Evolutionary conservation across 2,329 filamentous ascomycete genomes (phyloP).

Genomic region (Ampelomyces quisqualis): DNA sequence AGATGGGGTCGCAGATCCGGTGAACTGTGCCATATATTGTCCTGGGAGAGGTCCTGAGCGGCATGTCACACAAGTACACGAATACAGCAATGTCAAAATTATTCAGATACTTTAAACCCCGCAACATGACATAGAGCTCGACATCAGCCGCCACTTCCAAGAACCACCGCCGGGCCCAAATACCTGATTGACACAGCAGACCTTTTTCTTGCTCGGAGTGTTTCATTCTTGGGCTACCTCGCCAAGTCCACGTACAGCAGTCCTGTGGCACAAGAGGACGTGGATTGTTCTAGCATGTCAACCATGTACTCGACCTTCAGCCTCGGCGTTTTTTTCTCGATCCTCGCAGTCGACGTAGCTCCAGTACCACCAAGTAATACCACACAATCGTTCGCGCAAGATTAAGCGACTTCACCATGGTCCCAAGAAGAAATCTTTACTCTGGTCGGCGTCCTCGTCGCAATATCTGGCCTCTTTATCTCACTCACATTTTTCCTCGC

Average conservation of each 20-base stretch:
- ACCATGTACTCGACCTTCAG: not conserved
- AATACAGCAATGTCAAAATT: no score
- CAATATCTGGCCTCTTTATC: not conserved
- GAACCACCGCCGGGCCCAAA: no score
- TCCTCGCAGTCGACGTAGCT: not conserved
- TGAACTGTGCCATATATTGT: no score
- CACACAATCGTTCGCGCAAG: not conserved
- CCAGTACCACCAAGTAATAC: not conserved
- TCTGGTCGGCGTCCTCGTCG: not conserved
- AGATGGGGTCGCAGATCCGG: no score
- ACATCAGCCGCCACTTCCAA: no score
- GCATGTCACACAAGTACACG: no score
- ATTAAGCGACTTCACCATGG: not conserved
- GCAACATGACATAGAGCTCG: no score
- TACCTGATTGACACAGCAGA: no score
- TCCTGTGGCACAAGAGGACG: not conserved
- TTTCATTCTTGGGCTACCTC: not conserved
- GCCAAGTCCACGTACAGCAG: not conserved
- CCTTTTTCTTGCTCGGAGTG: no score
- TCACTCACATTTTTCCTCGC: not conserved
- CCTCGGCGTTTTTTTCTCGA: not conserved
- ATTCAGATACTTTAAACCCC: no score
- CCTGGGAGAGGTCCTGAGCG: no score
- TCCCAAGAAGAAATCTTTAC: constrained; percentile 1
- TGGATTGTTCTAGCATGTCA: not conserved